Evolutionary conservation across 139 green algal species (phyloP).

Genomic region (Raphidocelis subcapitata): DNA sequence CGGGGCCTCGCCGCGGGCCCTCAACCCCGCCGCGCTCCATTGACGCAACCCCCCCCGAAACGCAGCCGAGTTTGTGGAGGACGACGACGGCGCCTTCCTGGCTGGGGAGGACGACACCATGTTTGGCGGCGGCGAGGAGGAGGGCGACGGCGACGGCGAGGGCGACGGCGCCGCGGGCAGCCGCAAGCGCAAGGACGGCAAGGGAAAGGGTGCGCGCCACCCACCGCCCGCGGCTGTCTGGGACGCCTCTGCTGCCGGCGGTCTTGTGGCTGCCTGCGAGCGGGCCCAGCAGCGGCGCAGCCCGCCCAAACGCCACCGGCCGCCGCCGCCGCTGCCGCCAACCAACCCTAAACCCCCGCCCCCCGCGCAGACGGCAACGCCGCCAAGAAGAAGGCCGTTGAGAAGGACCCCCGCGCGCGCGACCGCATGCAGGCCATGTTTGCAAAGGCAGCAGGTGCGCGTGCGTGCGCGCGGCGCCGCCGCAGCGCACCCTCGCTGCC

Average conservation of each 20-base stretch:
- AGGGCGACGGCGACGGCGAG: conserved; percentile 26
- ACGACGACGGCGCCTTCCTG: conserved; percentile 81
- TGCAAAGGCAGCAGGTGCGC: conserved; percentile 19
- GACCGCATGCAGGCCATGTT: conserved; percentile 64
- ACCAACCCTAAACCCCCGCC: no score
- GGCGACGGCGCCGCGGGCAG: conserved; percentile 7
- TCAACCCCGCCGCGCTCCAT: conserved; percentile 5
- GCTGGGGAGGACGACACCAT: conserved; percentile 90
- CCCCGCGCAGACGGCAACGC: not conserved
- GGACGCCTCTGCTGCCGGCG: no score
- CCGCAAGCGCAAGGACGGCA: conserved; percentile 44
- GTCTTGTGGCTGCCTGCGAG: no score
- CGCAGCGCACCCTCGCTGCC: not conserved
- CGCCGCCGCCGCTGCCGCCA: no score
- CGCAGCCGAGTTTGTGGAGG: conserved; percentile 77
- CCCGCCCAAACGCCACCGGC: no score
- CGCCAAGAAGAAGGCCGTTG: conserved; percentile 21
- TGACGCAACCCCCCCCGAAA: not conserved
- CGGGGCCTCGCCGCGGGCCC: no score
- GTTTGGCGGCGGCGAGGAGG: conserved; percentile 38
- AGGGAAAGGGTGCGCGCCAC: conserved; percentile 24
- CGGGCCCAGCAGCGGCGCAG: no score
- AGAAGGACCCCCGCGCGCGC: conserved; percentile 12
- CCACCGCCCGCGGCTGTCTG: no score
- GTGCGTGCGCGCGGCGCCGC: not conserved